Conservation (phyloP, 352 stramenopile genomes). For the Ophiocytium majus region DNA sequence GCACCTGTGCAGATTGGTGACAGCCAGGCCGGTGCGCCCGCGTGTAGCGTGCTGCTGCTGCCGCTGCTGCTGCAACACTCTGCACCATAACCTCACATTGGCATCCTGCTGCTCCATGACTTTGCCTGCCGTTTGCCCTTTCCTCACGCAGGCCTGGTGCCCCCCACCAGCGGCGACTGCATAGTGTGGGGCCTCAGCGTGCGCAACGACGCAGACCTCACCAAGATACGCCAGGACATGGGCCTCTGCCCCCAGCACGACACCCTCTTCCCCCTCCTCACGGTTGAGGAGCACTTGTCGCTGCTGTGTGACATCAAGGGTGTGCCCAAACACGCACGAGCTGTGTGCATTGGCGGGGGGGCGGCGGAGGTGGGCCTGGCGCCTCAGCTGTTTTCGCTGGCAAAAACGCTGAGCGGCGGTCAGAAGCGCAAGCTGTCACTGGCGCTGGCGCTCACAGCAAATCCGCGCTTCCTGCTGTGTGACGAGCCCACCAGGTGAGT, state of each 20-base stretch:
- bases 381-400: conserved; percentile 72
- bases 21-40: too few relatives aligned
- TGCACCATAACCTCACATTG: too few relatives aligned
- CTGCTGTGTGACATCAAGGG: conserved; percentile 83
- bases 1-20: too few relatives aligned
- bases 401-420: conserved; percentile 77
- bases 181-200: conserved; percentile 58
- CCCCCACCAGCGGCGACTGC: conserved; percentile 59
- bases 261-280: conserved; percentile 83
- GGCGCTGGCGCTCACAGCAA: conserved; percentile 82
- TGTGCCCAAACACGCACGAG: conserved; percentile 50
- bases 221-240: conserved; percentile 67
- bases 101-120: too few relatives aligned
- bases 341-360: neutral
- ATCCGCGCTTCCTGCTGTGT: conserved; percentile 65
- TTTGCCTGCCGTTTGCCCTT: too few relatives aligned
- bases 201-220: conserved; percentile 15
- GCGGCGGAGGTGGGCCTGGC: conserved; percentile 75
- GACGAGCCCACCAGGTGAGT: conserved; percentile 54
- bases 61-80: too few relatives aligned
- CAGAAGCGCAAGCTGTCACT: conserved; percentile 89
- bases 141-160: conserved; percentile 68
- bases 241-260: conserved; percentile 89
- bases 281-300: conserved; percentile 80
- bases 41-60: too few relatives aligned